Evolutionary conservation across 495 filamentous ascomycete genomes (phyloP).

Genomic region (Penicillium angulare): DNA sequence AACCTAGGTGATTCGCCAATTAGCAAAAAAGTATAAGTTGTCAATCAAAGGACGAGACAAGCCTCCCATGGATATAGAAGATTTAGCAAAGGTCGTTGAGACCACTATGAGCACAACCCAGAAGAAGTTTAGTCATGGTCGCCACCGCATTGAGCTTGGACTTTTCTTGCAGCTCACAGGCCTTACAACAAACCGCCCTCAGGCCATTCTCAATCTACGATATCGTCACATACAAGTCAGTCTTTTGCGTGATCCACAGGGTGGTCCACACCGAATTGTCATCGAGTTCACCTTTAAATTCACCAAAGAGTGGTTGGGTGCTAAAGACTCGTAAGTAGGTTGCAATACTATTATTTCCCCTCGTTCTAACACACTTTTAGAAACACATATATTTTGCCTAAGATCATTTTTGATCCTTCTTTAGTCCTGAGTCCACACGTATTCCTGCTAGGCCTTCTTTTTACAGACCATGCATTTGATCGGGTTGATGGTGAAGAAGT

Average conservation of each 20-base stretch:
- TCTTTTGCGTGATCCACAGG: conserved; percentile 29
- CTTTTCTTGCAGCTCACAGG: conserved; percentile 29
- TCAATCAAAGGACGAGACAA: conserved; percentile 28
- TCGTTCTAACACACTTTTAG: conserved; percentile 15
- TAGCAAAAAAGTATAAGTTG: no score
- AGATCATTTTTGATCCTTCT: conserved; percentile 38
- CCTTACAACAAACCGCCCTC: conserved; percentile 24
- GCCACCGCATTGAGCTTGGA: conserved; percentile 23
- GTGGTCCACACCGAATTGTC: conserved; percentile 26
- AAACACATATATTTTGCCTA: conserved; percentile 35
- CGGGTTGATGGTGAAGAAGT: conserved; percentile 24
- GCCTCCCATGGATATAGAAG: conserved; percentile 24
- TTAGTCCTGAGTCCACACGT: conserved; percentile 35
- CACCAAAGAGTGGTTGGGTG: conserved; percentile 30
- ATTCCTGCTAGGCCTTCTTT: conserved; percentile 35
- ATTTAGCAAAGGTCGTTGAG: conserved; percentile 23
- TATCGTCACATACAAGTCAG: conserved; percentile 31
- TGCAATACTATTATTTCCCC: background rate
- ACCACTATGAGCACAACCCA: conserved; percentile 24
- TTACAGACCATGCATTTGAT: conserved; percentile 30
- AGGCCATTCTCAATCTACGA: conserved; percentile 25
- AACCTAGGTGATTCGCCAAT: no score
- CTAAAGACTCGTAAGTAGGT: conserved; percentile 26
- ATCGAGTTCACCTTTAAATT: conserved; percentile 37
- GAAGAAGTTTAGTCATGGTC: conserved; percentile 26